Percentiles rank a stretch among this genome's conserved stretches.
Conservation (phyloP, 495 filamentous ascomycete species). For the Staphylotrichum longicolle region DNA sequence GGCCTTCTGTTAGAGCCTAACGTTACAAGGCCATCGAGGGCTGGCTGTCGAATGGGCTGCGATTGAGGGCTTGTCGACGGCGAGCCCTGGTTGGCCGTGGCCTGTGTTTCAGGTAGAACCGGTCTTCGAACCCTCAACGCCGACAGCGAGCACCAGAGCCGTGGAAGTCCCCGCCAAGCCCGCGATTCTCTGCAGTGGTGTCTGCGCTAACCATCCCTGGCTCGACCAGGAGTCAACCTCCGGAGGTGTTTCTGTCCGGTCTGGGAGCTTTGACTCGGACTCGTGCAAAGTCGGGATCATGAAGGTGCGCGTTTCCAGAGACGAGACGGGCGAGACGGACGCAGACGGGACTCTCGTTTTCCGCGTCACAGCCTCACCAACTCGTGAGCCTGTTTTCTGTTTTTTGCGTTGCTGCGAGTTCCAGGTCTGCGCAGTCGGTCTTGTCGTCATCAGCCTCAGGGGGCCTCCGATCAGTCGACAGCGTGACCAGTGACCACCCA, state of each 20-base stretch:
- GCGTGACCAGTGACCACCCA: too few relatives aligned
- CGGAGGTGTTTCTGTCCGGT: not conserved
- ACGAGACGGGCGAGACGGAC: too few relatives aligned
- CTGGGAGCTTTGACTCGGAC: too few relatives aligned
- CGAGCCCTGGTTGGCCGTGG: constrained; percentile 28
- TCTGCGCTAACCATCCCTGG: constrained; percentile 5
- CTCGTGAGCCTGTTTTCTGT: not conserved
- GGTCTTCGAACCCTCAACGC: constrained; percentile 7
- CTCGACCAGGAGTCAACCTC: not conserved
- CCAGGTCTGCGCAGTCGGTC: constrained; percentile 7
- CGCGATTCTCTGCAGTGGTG: not conserved
- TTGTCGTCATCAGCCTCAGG: constrained; percentile 13
- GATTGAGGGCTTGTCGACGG: constrained; percentile 14
- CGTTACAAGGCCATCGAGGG: too few relatives aligned
- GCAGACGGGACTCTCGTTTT: constrained; percentile 7
- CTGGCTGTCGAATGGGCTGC: constrained; percentile 3
- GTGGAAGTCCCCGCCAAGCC: constrained; percentile 11
- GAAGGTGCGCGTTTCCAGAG: too few relatives aligned
- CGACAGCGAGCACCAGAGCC: not conserved
- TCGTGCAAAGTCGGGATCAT: too few relatives aligned
- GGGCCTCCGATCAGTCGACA: constrained; percentile 1
- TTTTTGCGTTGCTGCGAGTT: not conserved
- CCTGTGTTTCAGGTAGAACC: constrained; percentile 34
- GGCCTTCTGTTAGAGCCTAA: constrained; percentile 1
- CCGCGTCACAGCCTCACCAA: constrained; percentile 12